phyloP scores from a whole-genome alignment of 2,329 filamentous ascomycete genomes.

The Colletotrichum filicis region DNA sequence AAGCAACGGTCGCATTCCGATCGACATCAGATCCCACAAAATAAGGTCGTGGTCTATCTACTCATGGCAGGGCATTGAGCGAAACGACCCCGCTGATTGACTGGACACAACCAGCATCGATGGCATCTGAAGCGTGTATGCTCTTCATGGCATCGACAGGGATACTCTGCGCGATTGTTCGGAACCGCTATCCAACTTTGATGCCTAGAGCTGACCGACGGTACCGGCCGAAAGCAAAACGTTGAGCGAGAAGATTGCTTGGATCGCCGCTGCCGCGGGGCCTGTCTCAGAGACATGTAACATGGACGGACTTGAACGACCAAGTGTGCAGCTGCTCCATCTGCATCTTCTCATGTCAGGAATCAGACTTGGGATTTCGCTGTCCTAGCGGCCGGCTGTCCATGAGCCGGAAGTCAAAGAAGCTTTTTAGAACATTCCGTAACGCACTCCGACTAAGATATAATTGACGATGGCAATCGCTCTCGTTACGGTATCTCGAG shows the following conservation, averaged over 20 bases:
- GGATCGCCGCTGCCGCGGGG: constrained; percentile 27
- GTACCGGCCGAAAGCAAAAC: neutral
- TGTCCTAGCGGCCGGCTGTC: constrained; percentile 33
- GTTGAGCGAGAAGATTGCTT: constrained; percentile 6
- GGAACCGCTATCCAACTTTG: neutral
- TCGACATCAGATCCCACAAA: neutral
- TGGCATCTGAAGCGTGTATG: neutral
- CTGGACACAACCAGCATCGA: neutral
- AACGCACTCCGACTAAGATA: neutral
- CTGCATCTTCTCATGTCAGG: constrained; percentile 1
- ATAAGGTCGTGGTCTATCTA: no score
- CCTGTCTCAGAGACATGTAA: constrained; percentile 34
- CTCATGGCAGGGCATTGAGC: neutral
- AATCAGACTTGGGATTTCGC: constrained; percentile 20
- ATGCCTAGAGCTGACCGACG: neutral
- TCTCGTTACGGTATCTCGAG: neutral
- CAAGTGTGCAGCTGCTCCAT: constrained; percentile 13
- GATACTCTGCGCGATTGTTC: neutral
- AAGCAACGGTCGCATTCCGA: neutral
- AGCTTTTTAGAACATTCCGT: constrained; percentile 29
- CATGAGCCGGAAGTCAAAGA: constrained; percentile 34
- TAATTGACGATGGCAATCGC: neutral
- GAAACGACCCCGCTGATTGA: neutral
- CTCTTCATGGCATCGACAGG: neutral
- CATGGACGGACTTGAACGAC: constrained; percentile 32